A percentile compares a stretch with the other conserved stretches of the same genome.
phyloP scores from a whole-genome alignment of 1,284 basidiomycete genomes.

The Cryptococcus neoformans region DNA sequence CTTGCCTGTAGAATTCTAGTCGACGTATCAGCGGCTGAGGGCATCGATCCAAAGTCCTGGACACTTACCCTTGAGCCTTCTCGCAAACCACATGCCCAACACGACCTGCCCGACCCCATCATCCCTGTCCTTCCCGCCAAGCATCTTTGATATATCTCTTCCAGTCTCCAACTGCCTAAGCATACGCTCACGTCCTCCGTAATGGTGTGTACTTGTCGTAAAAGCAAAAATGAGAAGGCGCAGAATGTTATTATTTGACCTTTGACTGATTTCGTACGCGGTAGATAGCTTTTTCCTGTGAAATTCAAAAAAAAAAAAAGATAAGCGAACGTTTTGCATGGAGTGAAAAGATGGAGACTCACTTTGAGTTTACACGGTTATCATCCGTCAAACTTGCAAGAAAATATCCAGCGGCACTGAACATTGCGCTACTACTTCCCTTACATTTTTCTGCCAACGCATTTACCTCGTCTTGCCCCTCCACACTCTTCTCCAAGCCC shows the following conservation, averaged over 20 bases:
- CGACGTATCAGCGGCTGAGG: slow-evolving; percentile 4
- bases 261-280: slow-evolving; percentile 29
- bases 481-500: background rate
- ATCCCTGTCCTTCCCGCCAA: slow-evolving; percentile 35
- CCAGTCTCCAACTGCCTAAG: slow-evolving; percentile 38
- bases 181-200: slow-evolving; percentile 28
- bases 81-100: slow-evolving; percentile 37
- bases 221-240: slow-evolving; percentile 41
- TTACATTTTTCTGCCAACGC: slow-evolving; percentile 28
- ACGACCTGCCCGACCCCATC: slow-evolving; percentile 37
- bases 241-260: slow-evolving; percentile 31
- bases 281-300: slow-evolving; percentile 31
- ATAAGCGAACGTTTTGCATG: too few relatives aligned
- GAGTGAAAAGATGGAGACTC: slow-evolving; percentile 6
- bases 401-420: slow-evolving; percentile 30
- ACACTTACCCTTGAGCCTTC: slow-evolving; percentile 35
- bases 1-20: slow-evolving; percentile 14
- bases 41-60: background rate
- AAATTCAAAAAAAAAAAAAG: background rate
- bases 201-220: slow-evolving; percentile 36
- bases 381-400: slow-evolving; percentile 31
- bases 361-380: slow-evolving; percentile 37
- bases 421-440: slow-evolving; percentile 27
- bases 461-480: slow-evolving; percentile 8
- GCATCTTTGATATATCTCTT: slow-evolving; percentile 21